phyloP scores from a whole-genome alignment of 2,329 filamentous ascomycete genomes.

The Neopestalotiopsis sp. region DNA sequence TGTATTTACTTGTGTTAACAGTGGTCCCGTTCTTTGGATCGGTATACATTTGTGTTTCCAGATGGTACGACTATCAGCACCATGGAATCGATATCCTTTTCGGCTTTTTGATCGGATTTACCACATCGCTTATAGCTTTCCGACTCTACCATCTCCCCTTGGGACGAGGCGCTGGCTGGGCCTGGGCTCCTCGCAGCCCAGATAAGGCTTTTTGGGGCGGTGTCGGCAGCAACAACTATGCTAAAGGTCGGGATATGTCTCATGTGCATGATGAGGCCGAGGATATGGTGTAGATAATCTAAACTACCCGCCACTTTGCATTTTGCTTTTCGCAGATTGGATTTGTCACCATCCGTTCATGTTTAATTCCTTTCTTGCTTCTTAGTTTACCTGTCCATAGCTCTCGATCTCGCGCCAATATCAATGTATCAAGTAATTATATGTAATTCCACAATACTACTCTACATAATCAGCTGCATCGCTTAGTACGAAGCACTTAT shows the following conservation, averaged over 20 bases:
- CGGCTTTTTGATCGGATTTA: background rate
- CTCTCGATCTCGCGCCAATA: background rate
- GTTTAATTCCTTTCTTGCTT: background rate
- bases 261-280: background rate
- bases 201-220: conserved; percentile 2
- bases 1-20: background rate
- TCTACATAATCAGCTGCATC: background rate
- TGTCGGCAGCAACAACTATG: conserved; percentile 6
- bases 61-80: conserved; percentile 5
- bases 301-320: background rate
- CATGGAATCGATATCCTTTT: background rate
- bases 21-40: background rate
- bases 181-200: background rate
- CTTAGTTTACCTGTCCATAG: background rate
- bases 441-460: background rate
- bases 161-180: conserved; percentile 1
- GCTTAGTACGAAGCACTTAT: background rate
- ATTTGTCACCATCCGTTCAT: too few relatives aligned
- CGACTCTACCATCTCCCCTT: background rate
- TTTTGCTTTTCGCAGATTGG: background rate
- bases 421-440: background rate
- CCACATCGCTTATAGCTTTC: background rate
- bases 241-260: background rate
- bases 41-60: background rate
- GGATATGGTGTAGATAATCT: background rate